Base-by-base conservation (phyloP, 768 basidiomycete genomes). In the Pisolithus marmoratus region DNA sequence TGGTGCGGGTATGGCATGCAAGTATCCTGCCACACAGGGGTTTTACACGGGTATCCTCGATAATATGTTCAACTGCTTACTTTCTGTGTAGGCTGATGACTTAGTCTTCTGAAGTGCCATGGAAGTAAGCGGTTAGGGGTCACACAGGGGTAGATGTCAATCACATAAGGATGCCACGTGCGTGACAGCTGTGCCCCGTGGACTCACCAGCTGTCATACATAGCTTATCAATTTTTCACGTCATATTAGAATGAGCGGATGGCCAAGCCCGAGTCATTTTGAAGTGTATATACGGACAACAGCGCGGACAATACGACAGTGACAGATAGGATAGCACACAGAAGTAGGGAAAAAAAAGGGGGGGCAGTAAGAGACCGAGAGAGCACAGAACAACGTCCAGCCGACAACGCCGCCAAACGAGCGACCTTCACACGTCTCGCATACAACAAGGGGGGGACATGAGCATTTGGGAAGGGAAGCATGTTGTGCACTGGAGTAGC, bases 1-100 rank as follows among this genome's bases (percentile, higher is more conserved):
- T 34, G 74, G 73, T 2, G 69, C 70, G 5, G 69, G 61, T 15
- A 69, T 65, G 3, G 73, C 70, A 20, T 52, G 40, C 50, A 58
- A 52, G 12, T 23, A 50, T 45, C 69, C 67, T 68, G 38, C 22
- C 3, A 5, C 47, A 0, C 14, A 11, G 3, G 19, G 9, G 9
- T 2, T 26, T n/a, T 4, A 22, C 61, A 11, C 24, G 9, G 43
- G 1, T 20, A 5, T 53, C 40, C 12, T 20, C 6, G 22, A 8
- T 4, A 52, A 8, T 20, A 24, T 22, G 29, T 12, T 12, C 7
- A 29, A 4, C 20, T 8, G 29, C 51, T 22, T 37, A 69, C 66
- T 55, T 12, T 62, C 58, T 36, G 58, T 49, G 49, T 66, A 68
- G 22, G 38, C 48, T 12, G 58, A 42, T 5, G 8, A 11, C 6